A percentile compares a stretch with the other conserved stretches of the same genome.
These are phyloP conservation scores for Alternaria burnsii DNA, from an alignment of 2,329 filamentous ascomycete genomes.

Conservation along the genomic window DNA sequence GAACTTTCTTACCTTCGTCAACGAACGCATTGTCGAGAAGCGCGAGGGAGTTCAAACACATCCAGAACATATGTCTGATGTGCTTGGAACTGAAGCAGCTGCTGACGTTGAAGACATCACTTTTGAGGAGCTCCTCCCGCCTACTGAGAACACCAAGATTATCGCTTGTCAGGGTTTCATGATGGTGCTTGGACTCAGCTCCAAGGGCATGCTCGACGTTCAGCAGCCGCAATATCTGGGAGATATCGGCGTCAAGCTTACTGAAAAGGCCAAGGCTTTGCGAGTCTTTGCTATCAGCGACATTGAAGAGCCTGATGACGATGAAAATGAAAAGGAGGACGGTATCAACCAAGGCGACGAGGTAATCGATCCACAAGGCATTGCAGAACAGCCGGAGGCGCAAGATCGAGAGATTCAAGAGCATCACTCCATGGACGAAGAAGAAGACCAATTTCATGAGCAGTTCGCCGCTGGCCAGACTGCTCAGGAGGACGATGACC, in stretches of 20 bases:
- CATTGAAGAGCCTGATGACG: conserved; percentile 8
- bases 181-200: conserved; percentile 54
- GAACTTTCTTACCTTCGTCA: conserved; percentile 71
- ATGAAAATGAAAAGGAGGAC: background rate
- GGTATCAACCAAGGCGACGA: background rate
- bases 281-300: conserved; percentile 24
- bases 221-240: conserved; percentile 63
- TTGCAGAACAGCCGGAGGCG: background rate
- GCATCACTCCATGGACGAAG: conserved; percentile 9
- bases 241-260: conserved; percentile 46
- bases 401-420: conserved; percentile 12
- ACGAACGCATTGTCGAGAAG: conserved; percentile 55
- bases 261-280: conserved; percentile 29
- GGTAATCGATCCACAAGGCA: background rate
- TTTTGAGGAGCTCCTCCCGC: conserved; percentile 76
- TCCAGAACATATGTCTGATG: conserved; percentile 25
- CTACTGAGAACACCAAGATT: conserved; percentile 60
- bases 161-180: conserved; percentile 68
- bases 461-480: conserved; percentile 31
- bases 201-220: conserved; percentile 69
- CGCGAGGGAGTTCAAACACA: conserved; percentile 23
- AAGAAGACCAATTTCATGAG: conserved; percentile 34
- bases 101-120: conserved; percentile 56
- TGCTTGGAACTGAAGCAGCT: conserved; percentile 41
- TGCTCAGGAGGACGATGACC: conserved; percentile 23